A percentile compares a stretch with the other conserved stretches of the same genome.
These are phyloP conservation scores for Amylocystis lapponica DNA, from an alignment of 768 basidiomycete genomes.

Conservation along the genomic window DNA sequence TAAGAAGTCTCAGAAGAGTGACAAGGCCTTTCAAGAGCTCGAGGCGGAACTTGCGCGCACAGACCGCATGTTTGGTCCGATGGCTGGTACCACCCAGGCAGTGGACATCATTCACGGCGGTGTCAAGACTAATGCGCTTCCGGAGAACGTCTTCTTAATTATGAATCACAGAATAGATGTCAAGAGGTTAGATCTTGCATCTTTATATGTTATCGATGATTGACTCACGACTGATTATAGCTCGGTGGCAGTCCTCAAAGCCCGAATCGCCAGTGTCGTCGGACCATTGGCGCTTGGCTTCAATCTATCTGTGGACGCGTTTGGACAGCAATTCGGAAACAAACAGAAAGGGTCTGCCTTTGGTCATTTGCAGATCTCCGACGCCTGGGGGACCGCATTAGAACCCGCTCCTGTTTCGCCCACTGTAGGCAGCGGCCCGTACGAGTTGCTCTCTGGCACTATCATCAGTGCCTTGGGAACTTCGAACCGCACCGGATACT, in stretches of 20 bases:
- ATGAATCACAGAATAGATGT: conserved; percentile 67
- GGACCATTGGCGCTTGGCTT: conserved; percentile 56
- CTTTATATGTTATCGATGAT: background rate
- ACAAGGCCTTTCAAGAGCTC: conserved; percentile 40
- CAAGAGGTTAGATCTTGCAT: conserved; percentile 10
- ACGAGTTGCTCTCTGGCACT: conserved; percentile 28
- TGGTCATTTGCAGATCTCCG: conserved; percentile 48
- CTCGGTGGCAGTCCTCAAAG: conserved; percentile 36
- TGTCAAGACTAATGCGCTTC: conserved; percentile 60
- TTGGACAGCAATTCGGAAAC: conserved; percentile 39
- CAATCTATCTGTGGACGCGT: conserved; percentile 57
- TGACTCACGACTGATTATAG: conserved; percentile 24
- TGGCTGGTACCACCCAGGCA: conserved; percentile 72
- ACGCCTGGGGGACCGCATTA: conserved; percentile 42
- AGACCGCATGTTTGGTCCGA: conserved; percentile 26
- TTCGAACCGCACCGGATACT: conserved; percentile 14
- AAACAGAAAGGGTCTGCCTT: conserved; percentile 25
- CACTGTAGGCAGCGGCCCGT: conserved; percentile 21
- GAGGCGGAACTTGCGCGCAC: conserved; percentile 35
- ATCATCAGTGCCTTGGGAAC: conserved; percentile 20
- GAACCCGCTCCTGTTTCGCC: conserved; percentile 67
- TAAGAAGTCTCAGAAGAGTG: conserved; percentile 39
- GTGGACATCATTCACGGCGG: conserved; percentile 50
- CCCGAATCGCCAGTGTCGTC: conserved; percentile 43
- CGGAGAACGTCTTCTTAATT: conserved; percentile 64